phyloP scores from a whole-genome alignment of 2,329 filamentous ascomycete species.

The Fusarium ramigenum region DNA sequence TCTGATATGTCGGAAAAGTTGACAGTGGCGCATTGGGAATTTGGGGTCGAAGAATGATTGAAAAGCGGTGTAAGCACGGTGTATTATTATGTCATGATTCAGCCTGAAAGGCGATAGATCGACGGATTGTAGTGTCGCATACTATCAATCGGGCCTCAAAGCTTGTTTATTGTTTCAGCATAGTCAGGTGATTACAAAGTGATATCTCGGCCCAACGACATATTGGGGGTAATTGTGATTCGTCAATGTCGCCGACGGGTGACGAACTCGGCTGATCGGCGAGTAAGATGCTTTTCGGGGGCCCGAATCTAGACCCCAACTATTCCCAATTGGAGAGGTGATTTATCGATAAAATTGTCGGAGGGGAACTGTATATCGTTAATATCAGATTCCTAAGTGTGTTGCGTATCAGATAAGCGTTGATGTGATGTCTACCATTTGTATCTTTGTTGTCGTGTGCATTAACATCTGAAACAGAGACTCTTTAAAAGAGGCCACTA shows the following conservation, averaged over 20 bases:
- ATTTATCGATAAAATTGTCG: rapidly evolving
- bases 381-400: rapidly evolving
- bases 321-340: no score
- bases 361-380: rapidly evolving
- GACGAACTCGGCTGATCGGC: background rate
- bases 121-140: background rate
- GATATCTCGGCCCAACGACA: background rate
- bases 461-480: rapidly evolving
- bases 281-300: background rate
- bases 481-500: rapidly evolving
- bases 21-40: background rate
- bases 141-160: background rate
- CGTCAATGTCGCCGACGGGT: background rate
- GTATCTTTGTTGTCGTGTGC: background rate
- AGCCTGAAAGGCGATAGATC: background rate
- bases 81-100: background rate
- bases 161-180: background rate
- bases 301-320: background rate
- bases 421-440: background rate
- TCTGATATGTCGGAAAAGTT: background rate
- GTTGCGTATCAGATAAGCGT: rapidly evolving
- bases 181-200: background rate
- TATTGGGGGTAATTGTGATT: background rate
- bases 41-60: background rate
- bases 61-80: background rate